A percentile compares a stretch with the other conserved stretches of the same genome.
Evolutionary conservation across 2,329 filamentous ascomycete species (phyloP).

Genomic region (Metarhizium rileyi): DNA sequence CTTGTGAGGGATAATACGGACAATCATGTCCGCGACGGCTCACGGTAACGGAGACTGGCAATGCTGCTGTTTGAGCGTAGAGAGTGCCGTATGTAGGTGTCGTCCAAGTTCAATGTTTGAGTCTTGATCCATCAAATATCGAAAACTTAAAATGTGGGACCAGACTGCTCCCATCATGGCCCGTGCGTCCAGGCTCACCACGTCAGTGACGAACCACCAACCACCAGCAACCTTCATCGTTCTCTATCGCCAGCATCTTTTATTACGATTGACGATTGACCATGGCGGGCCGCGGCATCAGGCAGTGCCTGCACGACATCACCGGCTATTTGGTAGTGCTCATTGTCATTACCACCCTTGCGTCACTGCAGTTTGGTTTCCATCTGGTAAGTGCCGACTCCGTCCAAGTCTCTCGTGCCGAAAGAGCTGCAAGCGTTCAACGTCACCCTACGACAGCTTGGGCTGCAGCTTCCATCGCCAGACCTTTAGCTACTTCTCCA

Average conservation of each 20-base stretch:
- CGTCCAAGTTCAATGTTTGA: no score
- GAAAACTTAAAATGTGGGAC: no score
- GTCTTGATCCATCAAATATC: no score
- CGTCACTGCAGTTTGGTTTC: slow-evolving; percentile 88
- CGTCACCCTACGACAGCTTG: neutral
- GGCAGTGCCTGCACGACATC: slow-evolving; percentile 32
- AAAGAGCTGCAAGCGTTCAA: no score
- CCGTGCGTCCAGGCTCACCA: neutral
- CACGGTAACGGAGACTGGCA: no score
- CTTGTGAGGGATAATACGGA: no score
- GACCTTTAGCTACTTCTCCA: neutral
- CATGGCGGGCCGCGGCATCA: slow-evolving; percentile 21
- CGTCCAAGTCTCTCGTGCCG: neutral
- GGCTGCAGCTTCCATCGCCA: no score
- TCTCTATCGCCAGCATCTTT: neutral
- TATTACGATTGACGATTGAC: slow-evolving; percentile 2
- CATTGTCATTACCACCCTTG: slow-evolving; percentile 67
- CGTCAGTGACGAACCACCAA: no score
- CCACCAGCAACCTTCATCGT: neutral
- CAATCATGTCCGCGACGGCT: no score
- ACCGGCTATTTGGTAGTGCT: slow-evolving; percentile 72
- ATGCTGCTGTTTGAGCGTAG: no score
- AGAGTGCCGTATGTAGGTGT: no score
- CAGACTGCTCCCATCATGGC: no score
- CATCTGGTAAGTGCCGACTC: slow-evolving; percentile 57